phyloP scores from a whole-genome alignment of 148 eudicot species.

The Fagopyrum esculentum region DNA sequence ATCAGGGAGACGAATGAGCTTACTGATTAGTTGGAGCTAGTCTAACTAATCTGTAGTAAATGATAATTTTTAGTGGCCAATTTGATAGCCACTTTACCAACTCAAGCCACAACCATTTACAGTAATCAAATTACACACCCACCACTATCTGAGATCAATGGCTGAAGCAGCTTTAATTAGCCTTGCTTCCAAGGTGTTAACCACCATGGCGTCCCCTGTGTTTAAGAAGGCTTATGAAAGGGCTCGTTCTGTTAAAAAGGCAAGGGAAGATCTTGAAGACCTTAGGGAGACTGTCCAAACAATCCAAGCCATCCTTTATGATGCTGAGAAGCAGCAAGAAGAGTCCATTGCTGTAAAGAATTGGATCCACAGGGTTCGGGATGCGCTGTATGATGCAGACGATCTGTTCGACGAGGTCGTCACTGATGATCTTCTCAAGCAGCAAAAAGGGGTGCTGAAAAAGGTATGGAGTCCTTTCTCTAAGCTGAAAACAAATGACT shows the following conservation, averaged over 20 bases:
- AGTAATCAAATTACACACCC: too few relatives aligned
- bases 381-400: not conserved
- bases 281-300: slow-evolving; percentile 15
- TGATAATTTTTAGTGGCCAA: too few relatives aligned
- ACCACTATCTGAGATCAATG: too few relatives aligned
- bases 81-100: too few relatives aligned
- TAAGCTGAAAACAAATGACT: not conserved
- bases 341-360: slow-evolving; percentile 11
- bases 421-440: not conserved
- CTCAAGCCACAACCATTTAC: too few relatives aligned
- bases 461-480: not conserved
- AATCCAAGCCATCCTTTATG: slow-evolving; percentile 20
- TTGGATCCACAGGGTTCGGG: slow-evolving; percentile 15
- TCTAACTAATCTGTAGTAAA: too few relatives aligned
- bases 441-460: not conserved
- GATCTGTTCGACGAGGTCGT: not conserved
- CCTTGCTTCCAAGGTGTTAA: not conserved
- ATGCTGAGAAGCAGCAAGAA: slow-evolving; percentile 26
- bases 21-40: too few relatives aligned
- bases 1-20: too few relatives aligned
- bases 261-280: slow-evolving; percentile 12
- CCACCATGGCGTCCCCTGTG: not conserved
- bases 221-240: not conserved
- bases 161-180: too few relatives aligned
- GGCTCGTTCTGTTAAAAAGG: not conserved